phyloP scores from a whole-genome alignment of 805 yeast genomes.

The Monosporozyma servazzii region DNA sequence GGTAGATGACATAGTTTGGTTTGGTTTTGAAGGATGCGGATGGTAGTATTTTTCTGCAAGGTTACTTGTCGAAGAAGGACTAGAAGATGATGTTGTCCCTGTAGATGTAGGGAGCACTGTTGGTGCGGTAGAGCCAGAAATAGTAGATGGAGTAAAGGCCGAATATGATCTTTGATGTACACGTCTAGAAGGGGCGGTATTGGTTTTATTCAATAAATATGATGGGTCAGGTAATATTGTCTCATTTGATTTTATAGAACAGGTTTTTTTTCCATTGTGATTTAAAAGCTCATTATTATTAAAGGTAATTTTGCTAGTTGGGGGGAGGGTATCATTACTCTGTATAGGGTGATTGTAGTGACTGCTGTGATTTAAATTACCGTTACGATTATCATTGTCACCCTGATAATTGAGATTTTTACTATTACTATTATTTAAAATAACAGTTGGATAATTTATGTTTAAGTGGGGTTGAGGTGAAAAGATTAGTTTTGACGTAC shows the following conservation, averaged over 20 bases:
- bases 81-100: not conserved
- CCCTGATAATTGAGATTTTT: not conserved
- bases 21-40: not conserved
- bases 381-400: not conserved
- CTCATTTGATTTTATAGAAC: not conserved
- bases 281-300: not conserved
- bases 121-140: not conserved
- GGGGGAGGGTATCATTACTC: not conserved
- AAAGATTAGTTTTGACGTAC: slow-evolving; percentile 8
- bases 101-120: not conserved
- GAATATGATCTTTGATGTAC: slow-evolving; percentile 12
- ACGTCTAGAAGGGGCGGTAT: not conserved
- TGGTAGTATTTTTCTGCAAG: not conserved
- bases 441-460: not conserved
- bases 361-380: not conserved
- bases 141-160: slow-evolving; percentile 5
- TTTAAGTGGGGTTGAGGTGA: slow-evolving; percentile 15
- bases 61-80: not conserved
- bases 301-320: not conserved
- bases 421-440: not conserved
- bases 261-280: not conserved
- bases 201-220: not conserved
- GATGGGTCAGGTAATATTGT: not conserved
- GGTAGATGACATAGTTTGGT: not conserved
- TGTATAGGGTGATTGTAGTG: not conserved